A percentile compares a stretch with the other conserved stretches of the same genome.
phyloP scores from a whole-genome alignment of 106 monocot species.

The Dioscorea dumetorum region DNA sequence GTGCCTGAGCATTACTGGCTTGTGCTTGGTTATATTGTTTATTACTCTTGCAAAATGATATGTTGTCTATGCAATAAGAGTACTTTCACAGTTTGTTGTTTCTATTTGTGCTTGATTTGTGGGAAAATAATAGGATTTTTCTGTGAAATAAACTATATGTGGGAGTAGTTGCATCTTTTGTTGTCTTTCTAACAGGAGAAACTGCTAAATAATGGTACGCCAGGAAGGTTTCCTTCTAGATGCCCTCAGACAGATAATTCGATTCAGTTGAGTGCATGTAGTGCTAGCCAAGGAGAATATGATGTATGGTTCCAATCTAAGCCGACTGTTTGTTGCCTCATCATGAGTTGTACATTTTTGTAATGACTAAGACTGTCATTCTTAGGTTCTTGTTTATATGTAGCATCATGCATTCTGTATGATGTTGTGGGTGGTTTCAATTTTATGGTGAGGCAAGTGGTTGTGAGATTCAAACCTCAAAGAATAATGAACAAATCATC shows the following conservation, averaged over 20 bases:
- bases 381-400: no score
- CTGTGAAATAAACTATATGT: no score
- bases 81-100: background rate
- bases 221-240: background rate
- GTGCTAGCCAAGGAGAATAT: background rate
- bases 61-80: background rate
- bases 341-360: background rate
- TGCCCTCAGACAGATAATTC: background rate
- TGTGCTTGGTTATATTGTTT: no score
- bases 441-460: no score
- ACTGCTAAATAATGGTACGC: background rate
- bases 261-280: background rate
- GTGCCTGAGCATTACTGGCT: background rate
- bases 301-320: background rate
- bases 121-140: background rate
- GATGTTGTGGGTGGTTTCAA: no score
- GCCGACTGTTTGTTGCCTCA: background rate
- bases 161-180: background rate
- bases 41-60: no score
- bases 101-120: background rate
- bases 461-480: no score
- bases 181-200: background rate
- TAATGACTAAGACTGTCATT: no score
- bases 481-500: no score
- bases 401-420: no score